Base-by-base conservation (phyloP, 768 basidiomycete genomes). In the Ramaria rubella region DNA sequence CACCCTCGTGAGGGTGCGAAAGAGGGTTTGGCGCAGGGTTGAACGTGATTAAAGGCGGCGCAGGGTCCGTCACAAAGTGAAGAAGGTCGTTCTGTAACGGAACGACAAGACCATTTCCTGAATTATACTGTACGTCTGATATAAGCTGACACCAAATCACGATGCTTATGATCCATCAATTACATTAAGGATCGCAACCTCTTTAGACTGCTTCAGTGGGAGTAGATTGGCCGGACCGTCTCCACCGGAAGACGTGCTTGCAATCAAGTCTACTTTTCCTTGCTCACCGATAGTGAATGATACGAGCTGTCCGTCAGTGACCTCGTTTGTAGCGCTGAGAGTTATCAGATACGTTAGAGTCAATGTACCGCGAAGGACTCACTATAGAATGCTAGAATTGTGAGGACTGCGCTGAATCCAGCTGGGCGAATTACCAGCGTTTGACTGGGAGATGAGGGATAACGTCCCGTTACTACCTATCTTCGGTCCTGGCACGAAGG, bases 1-100 rank as follows among this genome's bases (percentile, higher is more conserved):
- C 67, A 0, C 77, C 74, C 83, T 84, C 83, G 64, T 87, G 86
- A 11, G 86, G 85, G 65, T 85, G 78, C 1, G 85, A 82, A 6
- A 57, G 53, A 29, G 30, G 23, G 5, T 14, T 62, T 1, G 76
- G 70, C 0, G 68, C 69, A 14, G 83, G 79, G 21, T 54, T 43
- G 72, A 87, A 87, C 12, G 75, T 75, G 65, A 83, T 77, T 12
- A 75, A 61, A 1, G 52, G 52, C 6, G 52, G 52, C 1, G 73
- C 66, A 11, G 78, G 73, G 12, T 63, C 62, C 2, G 52, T 51
- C 15, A 50, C 55, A 55, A 75, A 75, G 55, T 71, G 65, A 40
- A 75, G 52, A 8, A 64, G 42, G 58, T 76, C 73, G 34, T 55
- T 57, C 24, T 60, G 61, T 0, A 79, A 81, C 0, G 79, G 75